Base-by-base conservation (phyloP, 2,329 filamentous ascomycete genomes). In the Paecilomyces formosus region DNA sequence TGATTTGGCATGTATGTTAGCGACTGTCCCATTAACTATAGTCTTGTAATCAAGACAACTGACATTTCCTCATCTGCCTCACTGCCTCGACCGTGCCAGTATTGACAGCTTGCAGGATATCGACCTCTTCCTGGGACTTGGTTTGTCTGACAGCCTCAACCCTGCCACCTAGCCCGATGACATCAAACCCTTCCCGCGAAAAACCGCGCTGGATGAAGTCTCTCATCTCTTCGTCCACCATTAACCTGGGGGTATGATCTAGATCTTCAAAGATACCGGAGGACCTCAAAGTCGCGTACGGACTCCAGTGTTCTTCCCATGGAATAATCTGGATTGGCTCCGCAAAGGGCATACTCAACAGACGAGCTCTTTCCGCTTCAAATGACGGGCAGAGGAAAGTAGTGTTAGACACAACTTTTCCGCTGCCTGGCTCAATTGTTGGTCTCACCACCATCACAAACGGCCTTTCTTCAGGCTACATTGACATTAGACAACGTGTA, bases 251-350 rank as follows among this genome's bases (percentile, higher is more conserved):
- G 1, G 71, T 35, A 9, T 62, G 60, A 3, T 61, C 57, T 0
- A 57, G 55, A 4, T 15, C 62, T 11, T 58, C 49, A 54, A 80
- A 79, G 1, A 81, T 69, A 7, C 67, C 72, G 0, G 78, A 80
- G 24, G 77, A 61, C 12, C 77, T 70, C 18, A 87, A 72, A 0
- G 82, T 86, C 0, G 70, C 69, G 67, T 86, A 88, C 1, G 84
- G 84, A 66, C 86, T 78, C 84, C 83, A 86, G 62, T 86, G 83
- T 64, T 87, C 85, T 68, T 87, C 83, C 78, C 85, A 87, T 0
- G 78, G 74, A 13, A 87, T 75, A 45, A 85, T 81, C 11, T 81
- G 75, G 5, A 87, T 73, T 2, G 76, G 68, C 1, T 77, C 71
- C 4, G 78, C 77, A 0, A 78, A 78, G 0, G 85, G 84, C 73